A percentile compares a stretch with the other conserved stretches of the same genome.
These are phyloP conservation scores for Aspergillus sp. DNA, from an alignment of 2,329 filamentous ascomycete genomes.

Conservation along the genomic window DNA sequence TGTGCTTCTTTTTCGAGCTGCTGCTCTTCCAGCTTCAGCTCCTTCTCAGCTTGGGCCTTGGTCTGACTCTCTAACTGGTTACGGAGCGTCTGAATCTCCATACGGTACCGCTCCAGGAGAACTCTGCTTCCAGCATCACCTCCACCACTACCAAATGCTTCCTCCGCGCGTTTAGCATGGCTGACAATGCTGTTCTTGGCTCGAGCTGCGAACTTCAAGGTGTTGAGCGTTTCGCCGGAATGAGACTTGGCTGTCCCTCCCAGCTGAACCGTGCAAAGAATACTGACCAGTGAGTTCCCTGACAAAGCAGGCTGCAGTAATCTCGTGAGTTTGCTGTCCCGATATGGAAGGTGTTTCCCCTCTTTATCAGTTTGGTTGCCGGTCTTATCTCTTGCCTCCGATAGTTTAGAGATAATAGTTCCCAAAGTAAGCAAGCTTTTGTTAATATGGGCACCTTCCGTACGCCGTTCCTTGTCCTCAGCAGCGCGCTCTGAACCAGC, in stretches of 20 bases:
- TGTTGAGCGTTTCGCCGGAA: constrained; percentile 88
- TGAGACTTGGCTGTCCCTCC: constrained; percentile 74
- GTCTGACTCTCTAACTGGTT: constrained; percentile 81
- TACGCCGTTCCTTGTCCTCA: constrained; percentile 88
- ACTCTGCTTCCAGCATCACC: constrained; percentile 81
- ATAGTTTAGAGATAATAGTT: constrained; percentile 91
- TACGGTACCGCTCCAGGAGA: constrained; percentile 85
- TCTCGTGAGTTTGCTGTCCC: constrained; percentile 95
- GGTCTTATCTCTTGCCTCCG: constrained; percentile 82
- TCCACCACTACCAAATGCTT: constrained; percentile 76
- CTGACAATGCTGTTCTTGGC: constrained; percentile 98
- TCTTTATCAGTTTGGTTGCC: constrained; percentile 74
- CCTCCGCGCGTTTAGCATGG: constrained; percentile 91
- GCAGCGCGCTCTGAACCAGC: constrained; percentile 95
- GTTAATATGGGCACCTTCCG: constrained; percentile 97
- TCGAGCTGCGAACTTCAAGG: constrained; percentile 91
- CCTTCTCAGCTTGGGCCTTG: constrained; percentile 64
- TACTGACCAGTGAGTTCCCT: constrained; percentile 92
- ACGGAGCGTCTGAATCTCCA: constrained; percentile 85
- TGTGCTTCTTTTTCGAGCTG: constrained; percentile 81
- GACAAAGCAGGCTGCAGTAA: constrained; percentile 89
- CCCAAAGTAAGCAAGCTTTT: constrained; percentile 94
- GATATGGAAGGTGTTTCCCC: constrained; percentile 89
- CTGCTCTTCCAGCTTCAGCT: constrained; percentile 66
- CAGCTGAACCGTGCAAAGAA: constrained; percentile 93